Conservation (phyloP, 1,284 basidiomycete species). For the Pyrrhoderma lamaoense region DNA sequence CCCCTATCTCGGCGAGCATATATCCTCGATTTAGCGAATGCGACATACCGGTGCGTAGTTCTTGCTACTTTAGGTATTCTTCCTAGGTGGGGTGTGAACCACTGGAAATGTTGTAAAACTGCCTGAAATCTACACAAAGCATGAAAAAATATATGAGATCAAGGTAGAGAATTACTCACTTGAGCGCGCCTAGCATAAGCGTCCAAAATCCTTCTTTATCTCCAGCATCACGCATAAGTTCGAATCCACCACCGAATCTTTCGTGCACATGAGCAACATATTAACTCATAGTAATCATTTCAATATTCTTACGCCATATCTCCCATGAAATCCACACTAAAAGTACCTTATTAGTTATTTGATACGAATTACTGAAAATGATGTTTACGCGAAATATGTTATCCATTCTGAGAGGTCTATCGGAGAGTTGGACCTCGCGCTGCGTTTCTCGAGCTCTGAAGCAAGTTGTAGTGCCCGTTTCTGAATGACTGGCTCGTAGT, state of each 20-base stretch:
- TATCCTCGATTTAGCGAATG: slow-evolving; percentile 17
- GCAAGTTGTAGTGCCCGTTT: slow-evolving; percentile 30
- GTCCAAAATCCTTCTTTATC: slow-evolving; percentile 10
- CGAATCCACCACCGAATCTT: slow-evolving; percentile 24
- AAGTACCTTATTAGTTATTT: not conserved
- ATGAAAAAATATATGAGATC: not conserved
- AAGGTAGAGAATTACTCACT: not conserved
- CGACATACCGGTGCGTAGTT: not conserved
- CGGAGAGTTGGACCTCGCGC: not conserved
- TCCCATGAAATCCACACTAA: slow-evolving; percentile 33
- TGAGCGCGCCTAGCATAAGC: not conserved
- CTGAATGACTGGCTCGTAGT: slow-evolving; percentile 31
- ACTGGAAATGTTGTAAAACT: not conserved
- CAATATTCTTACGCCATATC: slow-evolving; percentile 27
- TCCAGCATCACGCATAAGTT: slow-evolving; percentile 20
- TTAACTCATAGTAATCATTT: not conserved
- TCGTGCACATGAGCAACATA: not conserved
- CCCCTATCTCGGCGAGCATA: slow-evolving; percentile 19
- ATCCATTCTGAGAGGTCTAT: slow-evolving; percentile 31
- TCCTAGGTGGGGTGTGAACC: not conserved
- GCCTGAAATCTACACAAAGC: not conserved
- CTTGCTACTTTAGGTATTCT: not conserved
- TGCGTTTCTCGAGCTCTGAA: slow-evolving; percentile 22
- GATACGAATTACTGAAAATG: not conserved
- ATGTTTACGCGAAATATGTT: slow-evolving; percentile 24